Conservation (phyloP, 2,329 filamentous ascomycete genomes). For the Annulohypoxylon truncatum region DNA sequence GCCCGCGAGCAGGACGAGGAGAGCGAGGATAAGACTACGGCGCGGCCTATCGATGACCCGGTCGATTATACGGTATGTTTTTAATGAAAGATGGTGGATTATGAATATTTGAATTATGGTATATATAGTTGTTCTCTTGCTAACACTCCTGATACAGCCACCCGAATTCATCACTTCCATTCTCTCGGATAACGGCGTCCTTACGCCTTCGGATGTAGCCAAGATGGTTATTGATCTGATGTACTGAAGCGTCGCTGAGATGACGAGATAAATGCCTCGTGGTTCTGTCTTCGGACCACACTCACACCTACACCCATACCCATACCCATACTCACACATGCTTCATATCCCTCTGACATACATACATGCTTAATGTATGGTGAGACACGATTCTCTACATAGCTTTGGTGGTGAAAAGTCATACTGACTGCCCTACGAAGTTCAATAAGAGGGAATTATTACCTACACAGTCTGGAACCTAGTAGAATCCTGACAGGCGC, state of each 20-base stretch:
- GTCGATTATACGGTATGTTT: conserved; percentile 47
- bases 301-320: no score
- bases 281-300: neutral
- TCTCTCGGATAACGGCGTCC: conserved; percentile 48
- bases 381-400: conserved; percentile 6
- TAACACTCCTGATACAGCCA: conserved; percentile 33
- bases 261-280: neutral
- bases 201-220: conserved; percentile 47
- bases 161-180: conserved; percentile 48
- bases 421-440: neutral
- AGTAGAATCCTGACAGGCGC: neutral
- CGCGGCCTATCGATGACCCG: conserved; percentile 32
- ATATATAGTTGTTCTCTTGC: neutral
- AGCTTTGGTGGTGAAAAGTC: neutral
- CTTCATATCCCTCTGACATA: neutral
- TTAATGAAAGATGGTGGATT: no score
- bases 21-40: conserved; percentile 22
- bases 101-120: neutral
- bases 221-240: conserved; percentile 50
- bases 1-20: conserved; percentile 31
- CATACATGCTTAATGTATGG: neutral
- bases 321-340: neutral
- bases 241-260: conserved; percentile 39
- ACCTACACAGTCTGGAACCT: neutral
- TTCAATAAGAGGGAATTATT: neutral